Base-by-base conservation (phyloP, 2,329 filamentous ascomycete species). In the Phoma sp. region DNA sequence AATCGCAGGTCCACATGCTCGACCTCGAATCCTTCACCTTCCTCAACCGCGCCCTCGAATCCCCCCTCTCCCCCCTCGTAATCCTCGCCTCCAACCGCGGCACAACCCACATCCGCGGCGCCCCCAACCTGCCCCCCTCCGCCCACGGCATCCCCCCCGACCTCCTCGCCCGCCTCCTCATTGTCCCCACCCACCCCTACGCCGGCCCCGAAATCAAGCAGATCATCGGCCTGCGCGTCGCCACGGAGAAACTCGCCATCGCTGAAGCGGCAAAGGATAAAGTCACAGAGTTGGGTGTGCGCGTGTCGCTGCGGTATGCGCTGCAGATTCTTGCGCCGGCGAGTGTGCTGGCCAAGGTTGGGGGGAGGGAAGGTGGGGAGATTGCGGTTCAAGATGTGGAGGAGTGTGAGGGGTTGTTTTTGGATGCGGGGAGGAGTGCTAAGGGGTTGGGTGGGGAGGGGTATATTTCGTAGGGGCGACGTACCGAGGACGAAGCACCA, bases 1-100 rank as follows among this genome's bases (percentile, higher is more conserved):
- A n/a, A n/a, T n/a, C 21, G n/a, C 46, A 96, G 92, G 93, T 96
- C 56, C 93, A 99, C 81, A 99, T 99, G 95, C 92, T 99, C 67
- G 95, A 99, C 76, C 90, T 99, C 66, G 95, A 99, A 81, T 96
- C 93, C 81, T 99, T 98, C 80, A 98, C 95, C 64, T 99, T 97
- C 79, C 87, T 99, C 71, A 98, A 98, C 83, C 91, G 93, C 72
- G 95, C 95, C n/a, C 84, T 99, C 65, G 95, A 99, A 82, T 93
- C 91, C 50, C 86, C 88, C 63, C 96, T 99, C 71, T 93, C 93
- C 1, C 95, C 95, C 53, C 96, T 99, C 71, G 95, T 99, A 57
- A 95, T 99, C 64, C 88, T 99, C 57, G 95, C 95, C 55, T 98
- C 95, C 34, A 99, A 99, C 81, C 89, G 95, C 69, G 95, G 95